Conservation (phyloP, 176 grass and related monocot species). For the Olyra latifolia region DNA sequence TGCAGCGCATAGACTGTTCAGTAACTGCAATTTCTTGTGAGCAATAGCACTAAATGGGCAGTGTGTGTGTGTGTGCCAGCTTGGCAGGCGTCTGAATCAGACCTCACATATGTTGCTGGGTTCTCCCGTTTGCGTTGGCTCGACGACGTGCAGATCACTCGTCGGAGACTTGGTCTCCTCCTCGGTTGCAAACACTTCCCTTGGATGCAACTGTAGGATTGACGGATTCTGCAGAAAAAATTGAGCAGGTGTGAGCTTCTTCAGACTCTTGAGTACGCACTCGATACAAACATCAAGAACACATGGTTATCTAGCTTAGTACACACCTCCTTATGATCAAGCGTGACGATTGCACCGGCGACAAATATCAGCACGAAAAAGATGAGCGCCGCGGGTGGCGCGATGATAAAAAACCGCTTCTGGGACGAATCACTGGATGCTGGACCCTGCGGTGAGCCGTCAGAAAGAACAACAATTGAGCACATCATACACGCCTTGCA, state of each 20-base stretch:
- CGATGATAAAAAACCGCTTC: conserved; percentile 46
- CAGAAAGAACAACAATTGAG: conserved; percentile 12
- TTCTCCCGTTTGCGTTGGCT: conserved; percentile 9
- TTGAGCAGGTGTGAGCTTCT: background rate
- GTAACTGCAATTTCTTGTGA: background rate
- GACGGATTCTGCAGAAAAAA: conserved; percentile 34
- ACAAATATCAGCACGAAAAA: conserved; percentile 49
- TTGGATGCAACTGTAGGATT: conserved; percentile 26
- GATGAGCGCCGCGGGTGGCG: conserved; percentile 38
- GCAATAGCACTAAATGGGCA: background rate
- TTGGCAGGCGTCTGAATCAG: background rate
- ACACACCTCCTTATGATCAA: conserved; percentile 55
- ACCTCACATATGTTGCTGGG: conserved; percentile 38
- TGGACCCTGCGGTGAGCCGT: conserved; percentile 37
- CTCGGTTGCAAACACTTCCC: background rate
- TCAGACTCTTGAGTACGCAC: background rate
- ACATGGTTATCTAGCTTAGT: background rate
- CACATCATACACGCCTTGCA: conserved; percentile 21
- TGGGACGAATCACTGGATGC: conserved; percentile 31
- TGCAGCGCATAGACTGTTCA: conserved; percentile 15
- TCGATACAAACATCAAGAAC: background rate
- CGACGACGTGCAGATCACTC: background rate
- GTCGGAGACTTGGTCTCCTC: background rate
- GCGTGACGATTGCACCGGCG: conserved; percentile 38
- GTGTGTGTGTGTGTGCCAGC: background rate